Evolutionary conservation across 1,284 basidiomycete genomes (phyloP).

Genomic region (Fomitopsis palustris): DNA sequence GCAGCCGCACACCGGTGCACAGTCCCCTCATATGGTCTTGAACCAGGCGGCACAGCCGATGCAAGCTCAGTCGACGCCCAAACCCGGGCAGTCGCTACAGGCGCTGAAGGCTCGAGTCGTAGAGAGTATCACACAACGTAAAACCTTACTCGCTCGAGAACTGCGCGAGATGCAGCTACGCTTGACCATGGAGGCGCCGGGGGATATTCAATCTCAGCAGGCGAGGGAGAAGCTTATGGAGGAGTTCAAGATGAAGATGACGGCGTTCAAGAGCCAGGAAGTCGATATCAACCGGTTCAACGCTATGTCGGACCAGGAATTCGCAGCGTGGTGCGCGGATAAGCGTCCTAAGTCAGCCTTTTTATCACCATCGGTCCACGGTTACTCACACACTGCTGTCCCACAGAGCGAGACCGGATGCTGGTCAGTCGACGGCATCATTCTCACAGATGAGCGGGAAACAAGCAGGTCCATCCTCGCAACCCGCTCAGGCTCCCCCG

Average conservation of each 20-base stretch:
- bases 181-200: background rate
- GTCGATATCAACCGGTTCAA: background rate
- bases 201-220: background rate
- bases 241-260: conserved; percentile 35
- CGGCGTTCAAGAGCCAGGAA: conserved; percentile 31
- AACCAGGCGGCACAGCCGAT: conserved; percentile 10
- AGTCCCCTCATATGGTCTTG: background rate
- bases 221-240: conserved; percentile 27
- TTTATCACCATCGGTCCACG: background rate
- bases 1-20: background rate
- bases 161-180: background rate
- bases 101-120: conserved; percentile 4
- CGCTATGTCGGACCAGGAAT: background rate
- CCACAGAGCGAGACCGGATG: background rate
- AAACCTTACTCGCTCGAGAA: background rate
- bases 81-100: conserved; percentile 1
- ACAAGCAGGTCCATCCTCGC: conserved; percentile 7
- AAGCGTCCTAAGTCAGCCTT: background rate
- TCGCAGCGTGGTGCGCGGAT: background rate
- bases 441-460: conserved; percentile 4
- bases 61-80: conserved; percentile 8
- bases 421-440: background rate
- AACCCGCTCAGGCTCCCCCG: conserved; percentile 10
- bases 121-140: background rate
- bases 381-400: background rate